Percentiles rank a stretch among this genome's conserved stretches.
phyloP scores from a whole-genome alignment of 768 basidiomycete genomes.

The Xerocomellus dryophilus region DNA sequence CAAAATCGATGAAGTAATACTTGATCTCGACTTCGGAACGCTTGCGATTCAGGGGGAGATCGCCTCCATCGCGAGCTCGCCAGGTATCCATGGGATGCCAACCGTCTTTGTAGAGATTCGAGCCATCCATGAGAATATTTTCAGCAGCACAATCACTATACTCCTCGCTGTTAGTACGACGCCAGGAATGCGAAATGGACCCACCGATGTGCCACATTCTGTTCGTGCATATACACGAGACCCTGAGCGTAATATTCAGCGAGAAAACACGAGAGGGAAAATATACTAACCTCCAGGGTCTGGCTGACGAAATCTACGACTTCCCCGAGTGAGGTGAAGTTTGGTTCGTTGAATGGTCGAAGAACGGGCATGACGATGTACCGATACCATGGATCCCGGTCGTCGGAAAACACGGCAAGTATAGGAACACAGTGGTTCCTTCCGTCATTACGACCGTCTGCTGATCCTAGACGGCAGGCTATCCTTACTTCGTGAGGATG shows the following conservation, averaged over 20 bases:
- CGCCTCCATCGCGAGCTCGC: conserved; percentile 7
- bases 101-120: conserved; percentile 20
- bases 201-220: conserved; percentile 36
- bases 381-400: conserved; percentile 7
- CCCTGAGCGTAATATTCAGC: conserved; percentile 20
- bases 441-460: neutral
- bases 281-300: conserved; percentile 20
- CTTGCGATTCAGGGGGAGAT: conserved; percentile 19
- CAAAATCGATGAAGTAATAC: conserved; percentile 38
- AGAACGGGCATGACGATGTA: conserved; percentile 31
- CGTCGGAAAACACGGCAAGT: conserved; percentile 11
- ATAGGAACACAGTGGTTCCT: conserved; percentile 27
- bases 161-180: neutral
- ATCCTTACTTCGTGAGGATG: conserved; percentile 7
- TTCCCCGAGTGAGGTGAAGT: conserved; percentile 27
- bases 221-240: conserved; percentile 34
- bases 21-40: conserved; percentile 27
- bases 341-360: conserved; percentile 22
- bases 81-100: conserved; percentile 24
- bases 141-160: conserved; percentile 22
- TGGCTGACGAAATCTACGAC: conserved; percentile 27
- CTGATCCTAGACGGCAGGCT: neutral
- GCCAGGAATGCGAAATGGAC: neutral
- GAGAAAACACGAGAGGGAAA: fast-evolving
- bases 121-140: conserved; percentile 35